Evolutionary conservation across 495 filamentous ascomycete genomes (phyloP), one percentile per base, ranked within the genome.

Genomic region (Hapsidospora chrysogenum): DNA sequence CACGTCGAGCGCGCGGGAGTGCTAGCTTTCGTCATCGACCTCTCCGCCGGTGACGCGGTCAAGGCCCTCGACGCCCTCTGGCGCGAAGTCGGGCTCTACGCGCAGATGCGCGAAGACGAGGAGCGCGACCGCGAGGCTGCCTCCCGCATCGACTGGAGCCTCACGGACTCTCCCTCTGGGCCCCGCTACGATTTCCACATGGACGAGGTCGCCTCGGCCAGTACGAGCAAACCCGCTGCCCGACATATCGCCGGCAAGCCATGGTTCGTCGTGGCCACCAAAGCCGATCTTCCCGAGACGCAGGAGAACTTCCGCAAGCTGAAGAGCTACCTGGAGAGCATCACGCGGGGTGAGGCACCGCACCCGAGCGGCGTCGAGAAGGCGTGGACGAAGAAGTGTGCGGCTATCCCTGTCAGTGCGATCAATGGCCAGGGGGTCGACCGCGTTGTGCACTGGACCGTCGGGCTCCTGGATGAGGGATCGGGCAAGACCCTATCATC

Each of bases 191-290:
- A 26, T 11, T 6, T 26, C 6, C 6, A 6, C 6, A 36, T 26
- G n/a, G 20, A 25, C 5, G 21, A 36, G 4, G 6, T 26, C 23
- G 11, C 23, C 23, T 6, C 23, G 11, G 23, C 33, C 1, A 21
- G 26, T 13, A 15, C 33, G 9, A 36, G 13, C 16, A 35, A 44
- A 7, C 41, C 44, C 5, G 51, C 51, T 0, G 51, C 56, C 11
- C 64, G 79, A 11, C 73, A 80, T 28, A 80, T 92, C 31, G 78
- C 80, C 11, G 65, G 66, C 8, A 97, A 97, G 52, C 85, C 87
- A 4, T 97, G 92, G 92, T 89, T 94, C 45, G 86, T 96, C 1
- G 80, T 96, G 23, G 92, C 85, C 7, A 94, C 86, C 23, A 97
- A 97, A 54, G 86, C 83, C 8, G 89, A 97, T 53, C 49, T 95